Base-by-base conservation (phyloP, 768 basidiomycete species). In the Phaeotremella skinneri region DNA sequence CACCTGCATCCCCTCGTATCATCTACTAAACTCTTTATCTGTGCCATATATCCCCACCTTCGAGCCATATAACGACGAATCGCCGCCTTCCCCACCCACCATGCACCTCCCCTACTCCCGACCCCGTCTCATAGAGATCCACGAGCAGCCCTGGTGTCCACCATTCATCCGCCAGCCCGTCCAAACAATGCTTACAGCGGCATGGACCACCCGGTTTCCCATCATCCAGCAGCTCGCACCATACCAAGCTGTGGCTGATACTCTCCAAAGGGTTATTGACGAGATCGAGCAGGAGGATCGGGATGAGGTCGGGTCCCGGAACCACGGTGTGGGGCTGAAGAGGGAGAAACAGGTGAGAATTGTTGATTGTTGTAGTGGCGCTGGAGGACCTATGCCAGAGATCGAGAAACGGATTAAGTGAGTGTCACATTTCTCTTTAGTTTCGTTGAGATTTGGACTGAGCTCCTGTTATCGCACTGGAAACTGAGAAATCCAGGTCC, bases 331-430 rank as follows among this genome's bases (percentile, higher is more conserved):
- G 23, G 11, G 2, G 32, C 39, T 6, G 23, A 23, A 23, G 6
- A 41, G 25, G 42, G 49, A 52, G 11, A 32, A 42, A 34, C n/a
- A 50, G 41, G 17, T 74, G 25, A 62, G 49, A 14, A 59, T 76
- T 1, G 64, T 76, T 4, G 75, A 76, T 62, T 74, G 72, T 43
- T 74, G 75, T 61, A 61, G 59, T 13, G 73, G 73, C 7, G 72
- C 69, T 17, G 73, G 75, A 21, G 73, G 75, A 23, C 70, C 72
- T 42, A 59, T 74, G 32, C 61, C 62, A 6, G 53, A 49, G 30
- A 67, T 76, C 49, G 72, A 76, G 58, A 58, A 48, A 58, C 49
- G 51, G 20, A 63, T 76, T 49, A 76, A 76, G 75, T 76, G 66
- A 62, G 70, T 67, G 5, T 57, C 29, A 47, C 34, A 31, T 30